Conservation (phyloP, 2,329 filamentous ascomycete species). For the Dactylellina haptotyla region DNA sequence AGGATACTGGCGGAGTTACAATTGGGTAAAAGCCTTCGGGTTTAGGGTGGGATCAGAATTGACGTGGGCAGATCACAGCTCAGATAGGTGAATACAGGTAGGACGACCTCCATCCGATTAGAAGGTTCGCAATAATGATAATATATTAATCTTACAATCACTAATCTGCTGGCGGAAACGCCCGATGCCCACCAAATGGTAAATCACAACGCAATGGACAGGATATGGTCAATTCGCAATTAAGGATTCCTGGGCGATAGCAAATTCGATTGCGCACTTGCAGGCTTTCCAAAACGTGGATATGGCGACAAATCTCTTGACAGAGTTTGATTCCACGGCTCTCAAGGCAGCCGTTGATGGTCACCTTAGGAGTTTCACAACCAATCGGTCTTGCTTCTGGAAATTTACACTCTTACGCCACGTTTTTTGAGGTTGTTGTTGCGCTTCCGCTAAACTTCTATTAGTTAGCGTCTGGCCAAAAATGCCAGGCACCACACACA, state of each 20-base stretch:
- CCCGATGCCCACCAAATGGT: constrained; percentile 6
- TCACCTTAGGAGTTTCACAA: constrained; percentile 19
- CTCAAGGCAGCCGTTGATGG: constrained; percentile 47
- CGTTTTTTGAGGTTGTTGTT: constrained; percentile 23
- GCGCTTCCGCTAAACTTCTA: constrained; percentile 15
- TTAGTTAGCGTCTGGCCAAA: constrained; percentile 12
- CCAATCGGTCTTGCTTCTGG: constrained; percentile 44
- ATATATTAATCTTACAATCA: not conserved
- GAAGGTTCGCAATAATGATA: not conserved
- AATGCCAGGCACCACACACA: constrained; percentile 51
- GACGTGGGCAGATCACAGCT: not conserved
- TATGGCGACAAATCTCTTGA: constrained; percentile 37
- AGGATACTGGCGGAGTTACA: too few species aligned
- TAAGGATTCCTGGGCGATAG: constrained; percentile 16
- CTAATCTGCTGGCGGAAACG: constrained; percentile 4
- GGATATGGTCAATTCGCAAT: not conserved
- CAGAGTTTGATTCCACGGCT: constrained; percentile 16
- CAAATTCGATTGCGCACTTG: constrained; percentile 24
- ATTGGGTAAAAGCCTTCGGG: too few species aligned
- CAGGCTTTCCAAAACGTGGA: constrained; percentile 45
- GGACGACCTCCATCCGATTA: not conserved
- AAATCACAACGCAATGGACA: not conserved
- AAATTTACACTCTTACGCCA: constrained; percentile 42
- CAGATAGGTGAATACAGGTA: constrained; percentile 8
- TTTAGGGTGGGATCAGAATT: too few species aligned